Base-by-base conservation (phyloP, 2,329 filamentous ascomycete species). In the Stemphylium lycopersici region DNA sequence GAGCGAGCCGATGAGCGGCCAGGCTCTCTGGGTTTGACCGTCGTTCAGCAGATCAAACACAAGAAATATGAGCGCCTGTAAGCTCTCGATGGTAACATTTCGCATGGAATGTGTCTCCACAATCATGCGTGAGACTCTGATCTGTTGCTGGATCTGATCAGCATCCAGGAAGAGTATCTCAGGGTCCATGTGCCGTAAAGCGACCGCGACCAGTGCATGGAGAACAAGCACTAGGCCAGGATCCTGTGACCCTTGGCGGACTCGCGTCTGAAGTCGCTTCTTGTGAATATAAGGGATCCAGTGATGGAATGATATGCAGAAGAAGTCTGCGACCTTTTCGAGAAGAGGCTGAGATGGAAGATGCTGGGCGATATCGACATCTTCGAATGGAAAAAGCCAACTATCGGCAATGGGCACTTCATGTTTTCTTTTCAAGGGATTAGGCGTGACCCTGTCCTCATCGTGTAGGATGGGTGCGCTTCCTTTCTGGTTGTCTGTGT, bases 281-380 rank as follows among this genome's bases (percentile, higher is more conserved):
- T 73, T 73, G 54, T 73, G 69, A 1, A 72, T 48, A 29, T 70
- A 71, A 1, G 70, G 70, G 7, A 73, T 69, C 70, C 70, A 73
- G 39, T 73, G 70, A 52, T 73, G 70, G n/a, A 72, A 72, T 0
- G 70, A 70, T 8, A 61, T 51, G 24, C 66, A 72, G 29, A 71
- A 73, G 36, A 67, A 72, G 24, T 72, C 66, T 3, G 59, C 66
- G 6, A 72, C 48, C 36, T 67, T 70, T 33, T 64, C 31, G 1
- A 73, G 57, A 7, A 71, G 40, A 16, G 61, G 55, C 40, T 69
- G 68, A 11, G 62, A 39, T 13, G 70, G 70, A 20, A 73, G 34
- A 18, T 71, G 58, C 11, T 69, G 62, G 6, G 62, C 62, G 37
- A 68, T 63, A 20, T 71, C 64, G 15, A 67, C 37, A 10, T 62